Evolutionary conservation across 306 rosid genomes (phyloP), one percentile per base, ranked within the genome.

Genomic region (Vigna unguiculata): DNA sequence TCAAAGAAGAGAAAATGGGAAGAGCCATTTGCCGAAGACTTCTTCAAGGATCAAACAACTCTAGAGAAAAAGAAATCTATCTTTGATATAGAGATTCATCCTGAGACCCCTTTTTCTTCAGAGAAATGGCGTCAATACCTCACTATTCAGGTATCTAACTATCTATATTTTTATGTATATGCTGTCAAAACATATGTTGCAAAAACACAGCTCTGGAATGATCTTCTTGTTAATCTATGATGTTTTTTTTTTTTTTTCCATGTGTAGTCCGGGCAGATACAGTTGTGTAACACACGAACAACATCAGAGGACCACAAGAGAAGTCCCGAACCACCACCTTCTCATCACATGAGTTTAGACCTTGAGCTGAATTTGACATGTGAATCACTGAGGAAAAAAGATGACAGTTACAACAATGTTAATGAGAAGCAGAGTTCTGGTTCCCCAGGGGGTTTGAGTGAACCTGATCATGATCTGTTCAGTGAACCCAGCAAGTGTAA

Each of bases 301-400:
- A 82, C 89, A 49, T 63, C 53, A 2, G 88, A 63, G 79, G 91
- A 86, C 64, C 86, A 88, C 74, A 82, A 86, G 72, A 82, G 80
- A 65, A 87, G 80, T 28, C 75, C 72, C 1, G 87, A 78, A 51
- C 52, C 79, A 30, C 76, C 76, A 34, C 48, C 47, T 45, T 57
- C 76, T 43, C 67, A 57, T 55, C 83, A 80, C 76, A 84, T 76
- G 85, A 87, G 91, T 86, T 78, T 95, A 77, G 92, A 95, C 90
- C 96, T 95, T 12, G 92, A 86, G 84, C 90, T 95, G 78, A 95
- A 91, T 87, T 82, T 95, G 51, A 88, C 93, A 38, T 80, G 88
- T 71, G 89, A 32, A 43, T 84, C 95, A 17, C 80, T 52, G 71
- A 69, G 85, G 78, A 87, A 82, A 53, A 79, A 69, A 41, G 51